Base-by-base conservation (phyloP, 306 rosid species). In the Cucurbita pepo region DNA sequence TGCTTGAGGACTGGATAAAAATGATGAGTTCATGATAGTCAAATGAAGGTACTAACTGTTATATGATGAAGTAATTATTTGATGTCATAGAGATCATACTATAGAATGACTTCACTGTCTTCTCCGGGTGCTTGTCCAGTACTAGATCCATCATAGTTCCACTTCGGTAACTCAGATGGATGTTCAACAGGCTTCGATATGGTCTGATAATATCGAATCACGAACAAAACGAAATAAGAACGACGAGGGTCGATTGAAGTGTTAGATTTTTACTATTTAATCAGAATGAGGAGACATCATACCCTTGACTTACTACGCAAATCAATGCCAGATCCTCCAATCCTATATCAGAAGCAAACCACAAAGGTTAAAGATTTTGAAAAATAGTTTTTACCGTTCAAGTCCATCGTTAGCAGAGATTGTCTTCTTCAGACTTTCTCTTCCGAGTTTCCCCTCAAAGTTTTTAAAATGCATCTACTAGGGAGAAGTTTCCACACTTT, bases 121-220 rank as follows among this genome's bases (percentile, higher is more conserved):
- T 91, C 97, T 10, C 99, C 99, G 0, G 96, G 97, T 78, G 99
- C 99, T 79, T 95, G 99, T 59, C 99, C 97, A 18, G 99, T 91
- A 82, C 99, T 95, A 72, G 99, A 95, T 79, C 99, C 99, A 83
- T 95, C 99, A 56, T 89, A 95, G 71, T 95, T 95, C 99, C 99
- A 95, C 79, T 85, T 95, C 19, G 99, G 97, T 72, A 95, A 97
- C 89, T 95, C 97, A 73, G 99, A 91, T 15, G 97, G 97, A 82
- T 89, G 88, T 64, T 86, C 84, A 77, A 95, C 97, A 18, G 99
- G 99, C 84, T 66, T 95, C 74, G 97, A 16, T 70, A 95, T 78
- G 63, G 99, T 91, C 99, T 95, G 80, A 76, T 83, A 77, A 10
- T 83, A 79, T 25, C 72, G 50, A 62, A 52, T 75, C 30, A 81